Conservation (phyloP, 2,329 filamentous ascomycete species). For the Camptophora hylomeconis region DNA sequence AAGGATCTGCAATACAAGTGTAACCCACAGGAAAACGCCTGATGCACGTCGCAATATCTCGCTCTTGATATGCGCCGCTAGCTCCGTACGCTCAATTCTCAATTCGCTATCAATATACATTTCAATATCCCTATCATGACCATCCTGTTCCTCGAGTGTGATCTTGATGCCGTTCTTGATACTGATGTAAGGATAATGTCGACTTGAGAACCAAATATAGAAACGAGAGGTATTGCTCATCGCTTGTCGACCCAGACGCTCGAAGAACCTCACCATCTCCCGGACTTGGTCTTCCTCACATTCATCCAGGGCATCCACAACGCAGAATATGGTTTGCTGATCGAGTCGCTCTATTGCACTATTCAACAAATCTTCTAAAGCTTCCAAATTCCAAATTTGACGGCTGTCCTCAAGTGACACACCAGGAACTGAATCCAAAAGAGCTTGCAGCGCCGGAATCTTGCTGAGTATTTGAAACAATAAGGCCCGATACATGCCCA, state of each 20-base stretch:
- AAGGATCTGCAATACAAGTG: constrained; percentile 32
- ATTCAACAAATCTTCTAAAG: no score
- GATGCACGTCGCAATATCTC: constrained; percentile 25
- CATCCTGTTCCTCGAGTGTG: constrained; percentile 23
- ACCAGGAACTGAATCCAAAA: no score
- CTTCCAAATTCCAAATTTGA: no score
- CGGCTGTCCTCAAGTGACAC: no score
- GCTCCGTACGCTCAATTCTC: no score
- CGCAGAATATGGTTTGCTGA: constrained; percentile 12
- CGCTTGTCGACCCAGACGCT: constrained; percentile 19
- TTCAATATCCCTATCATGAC: constrained; percentile 21
- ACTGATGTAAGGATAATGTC: constrained; percentile 31
- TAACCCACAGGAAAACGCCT: constrained; percentile 34
- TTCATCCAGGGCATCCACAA: constrained; percentile 37
- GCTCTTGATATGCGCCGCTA: constrained; percentile 13
- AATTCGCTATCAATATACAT: constrained; percentile 21
- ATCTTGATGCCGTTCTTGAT: constrained; percentile 21
- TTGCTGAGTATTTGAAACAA: constrained; percentile 11
- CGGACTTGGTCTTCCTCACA: constrained; percentile 26
- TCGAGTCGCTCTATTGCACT: no score
- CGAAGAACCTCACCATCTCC: constrained; percentile 26
- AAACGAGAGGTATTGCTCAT: constrained; percentile 10
- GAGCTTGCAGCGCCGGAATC: constrained; percentile 7
- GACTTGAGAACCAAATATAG: constrained; percentile 28
- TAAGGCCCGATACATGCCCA: constrained; percentile 37